A percentile compares a stretch with the other conserved stretches of the same genome.
Conservation (phyloP, 257 asterid genomes). For the Petrea volubilis region DNA sequence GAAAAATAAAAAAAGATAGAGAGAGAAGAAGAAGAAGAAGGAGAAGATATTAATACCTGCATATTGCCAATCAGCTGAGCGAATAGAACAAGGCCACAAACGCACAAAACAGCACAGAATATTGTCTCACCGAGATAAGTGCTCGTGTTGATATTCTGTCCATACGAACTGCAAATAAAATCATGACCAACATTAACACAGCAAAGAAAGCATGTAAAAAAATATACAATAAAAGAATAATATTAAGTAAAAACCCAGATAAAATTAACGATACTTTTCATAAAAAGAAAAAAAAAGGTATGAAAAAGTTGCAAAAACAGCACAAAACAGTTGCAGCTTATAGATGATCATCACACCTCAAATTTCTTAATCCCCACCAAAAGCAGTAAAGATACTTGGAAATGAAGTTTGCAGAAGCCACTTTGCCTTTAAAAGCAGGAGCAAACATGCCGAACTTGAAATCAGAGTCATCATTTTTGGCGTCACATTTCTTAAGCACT, state of each 20-base stretch:
- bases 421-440: constrained; percentile 80
- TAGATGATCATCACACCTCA: constrained; percentile 53
- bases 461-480: constrained; percentile 68
- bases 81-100: constrained; percentile 77
- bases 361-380: constrained; percentile 98
- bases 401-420: constrained; percentile 66
- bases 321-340: neutral
- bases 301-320: neutral
- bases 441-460: constrained; percentile 96
- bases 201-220: neutral
- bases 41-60: constrained; percentile 56
- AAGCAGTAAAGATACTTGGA: constrained; percentile 88
- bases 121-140: constrained; percentile 84
- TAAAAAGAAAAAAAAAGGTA: too few species aligned
- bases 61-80: constrained; percentile 92
- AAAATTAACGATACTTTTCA: too few species aligned
- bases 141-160: constrained; percentile 85
- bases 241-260: too few species aligned
- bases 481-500: constrained; percentile 62
- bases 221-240: too few species aligned
- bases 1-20: neutral
- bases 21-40: too few species aligned
- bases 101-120: constrained; percentile 67
- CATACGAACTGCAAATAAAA: constrained; percentile 75
- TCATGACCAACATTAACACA: constrained; percentile 11